Evolutionary conservation across 2,329 filamentous ascomycete species (phyloP).

Genomic region (Phaeophleospora eucalypticola): DNA sequence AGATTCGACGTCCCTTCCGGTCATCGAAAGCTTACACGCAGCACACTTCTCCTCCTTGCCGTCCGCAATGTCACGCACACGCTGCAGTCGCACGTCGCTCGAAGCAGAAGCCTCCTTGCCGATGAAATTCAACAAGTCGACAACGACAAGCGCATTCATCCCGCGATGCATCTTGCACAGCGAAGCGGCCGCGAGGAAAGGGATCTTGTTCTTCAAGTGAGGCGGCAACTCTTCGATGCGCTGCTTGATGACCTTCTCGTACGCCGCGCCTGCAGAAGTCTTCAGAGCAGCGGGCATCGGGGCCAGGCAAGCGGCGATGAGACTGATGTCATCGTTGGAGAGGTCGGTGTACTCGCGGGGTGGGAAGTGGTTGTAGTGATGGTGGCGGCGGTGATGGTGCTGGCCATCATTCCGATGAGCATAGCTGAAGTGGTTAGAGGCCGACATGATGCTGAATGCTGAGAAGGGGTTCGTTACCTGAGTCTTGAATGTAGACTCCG

Average conservation of each 20-base stretch:
- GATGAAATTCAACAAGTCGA: no score
- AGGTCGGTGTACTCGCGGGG: conserved; percentile 20
- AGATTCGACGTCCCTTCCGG: no score
- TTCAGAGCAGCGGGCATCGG: conserved; percentile 4
- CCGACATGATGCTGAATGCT: not conserved
- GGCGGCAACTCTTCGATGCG: conserved; percentile 20
- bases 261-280: conserved; percentile 3
- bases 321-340: conserved; percentile 15
- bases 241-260: conserved; percentile 11
- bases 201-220: conserved; percentile 18
- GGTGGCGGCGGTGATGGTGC: not conserved
- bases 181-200: conserved; percentile 1
- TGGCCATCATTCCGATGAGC: not conserved
- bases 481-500: no score
- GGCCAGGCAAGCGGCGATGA: conserved; percentile 19
- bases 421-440: no score
- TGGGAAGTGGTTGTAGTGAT: conserved; percentile 15
- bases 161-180: not conserved
- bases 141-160: no score
- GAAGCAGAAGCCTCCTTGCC: no score
- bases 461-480: no score
- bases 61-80: no score
- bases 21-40: no score
- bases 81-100: no score
- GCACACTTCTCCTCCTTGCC: no score